These are phyloP conservation scores for Chalciporus pseudorubinellus DNA, from an alignment of 768 basidiomycete species.

Conservation along the genomic window DNA sequence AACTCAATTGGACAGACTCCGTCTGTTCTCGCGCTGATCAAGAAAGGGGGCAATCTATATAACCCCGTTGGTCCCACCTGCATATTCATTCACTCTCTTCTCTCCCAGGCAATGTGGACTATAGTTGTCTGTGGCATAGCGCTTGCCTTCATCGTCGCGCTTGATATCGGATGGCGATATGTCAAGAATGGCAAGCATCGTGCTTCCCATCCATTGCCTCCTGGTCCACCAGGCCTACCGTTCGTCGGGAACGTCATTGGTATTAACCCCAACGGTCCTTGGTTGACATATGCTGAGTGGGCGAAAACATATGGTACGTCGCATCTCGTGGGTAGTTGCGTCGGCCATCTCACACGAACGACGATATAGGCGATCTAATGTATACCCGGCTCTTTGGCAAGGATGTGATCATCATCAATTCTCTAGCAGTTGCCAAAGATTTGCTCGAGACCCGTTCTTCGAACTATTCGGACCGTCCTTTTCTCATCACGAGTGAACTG, in stretches of 20 bases:
- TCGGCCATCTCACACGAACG: background rate
- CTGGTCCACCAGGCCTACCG: conserved; percentile 1
- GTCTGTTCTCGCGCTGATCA: too few species aligned
- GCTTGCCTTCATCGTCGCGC: background rate
- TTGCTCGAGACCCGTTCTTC: conserved; percentile 38
- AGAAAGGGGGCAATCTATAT: too few species aligned
- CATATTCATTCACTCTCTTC: too few species aligned
- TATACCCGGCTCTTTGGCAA: conserved; percentile 1
- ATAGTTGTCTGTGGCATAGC: too few species aligned
- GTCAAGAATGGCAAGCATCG: background rate
- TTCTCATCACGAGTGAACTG: conserved; percentile 5
- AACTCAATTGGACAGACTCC: too few species aligned
- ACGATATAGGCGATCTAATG: conserved; percentile 3
- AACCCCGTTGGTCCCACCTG: too few species aligned
- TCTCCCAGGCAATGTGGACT: too few species aligned
- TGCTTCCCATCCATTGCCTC: background rate
- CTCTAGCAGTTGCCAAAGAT: conserved; percentile 31
- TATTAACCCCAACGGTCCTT: background rate
- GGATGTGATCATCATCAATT: conserved; percentile 34
- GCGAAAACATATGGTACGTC: background rate
- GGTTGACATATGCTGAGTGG: conserved; percentile 2
- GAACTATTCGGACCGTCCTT: conserved; percentile 34
- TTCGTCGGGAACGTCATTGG: background rate
- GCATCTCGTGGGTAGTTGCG: too few species aligned
- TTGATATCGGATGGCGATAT: background rate